phyloP scores from a whole-genome alignment of 2,329 filamentous ascomycete species.

The Fusarium nodosum region DNA sequence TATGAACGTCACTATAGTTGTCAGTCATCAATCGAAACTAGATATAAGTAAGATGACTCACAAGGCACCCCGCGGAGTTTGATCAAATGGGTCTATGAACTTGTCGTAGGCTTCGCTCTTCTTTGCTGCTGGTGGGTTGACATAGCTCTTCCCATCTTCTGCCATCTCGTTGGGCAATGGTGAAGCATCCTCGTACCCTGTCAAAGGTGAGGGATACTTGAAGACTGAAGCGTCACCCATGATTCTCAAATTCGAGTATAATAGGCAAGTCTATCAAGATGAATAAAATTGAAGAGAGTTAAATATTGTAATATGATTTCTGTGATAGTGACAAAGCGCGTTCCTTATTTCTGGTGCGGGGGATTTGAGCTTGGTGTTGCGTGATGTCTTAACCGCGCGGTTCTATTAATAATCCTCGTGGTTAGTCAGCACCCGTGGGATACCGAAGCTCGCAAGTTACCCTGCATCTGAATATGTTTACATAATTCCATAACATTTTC shows the following conservation, averaged over 20 bases:
- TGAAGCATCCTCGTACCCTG: slow-evolving; percentile 69
- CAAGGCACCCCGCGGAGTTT: slow-evolving; percentile 79
- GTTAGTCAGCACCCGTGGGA: neutral
- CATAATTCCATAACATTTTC: neutral
- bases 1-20: slow-evolving; percentile 76
- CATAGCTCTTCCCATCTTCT: slow-evolving; percentile 82
- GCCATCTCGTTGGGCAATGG: slow-evolving; percentile 70
- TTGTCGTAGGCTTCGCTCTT: slow-evolving; percentile 77
- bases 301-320: neutral
- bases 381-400: neutral
- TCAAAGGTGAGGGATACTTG: slow-evolving; percentile 63
- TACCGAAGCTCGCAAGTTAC: neutral
- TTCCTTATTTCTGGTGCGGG: slow-evolving; percentile 1
- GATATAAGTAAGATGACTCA: slow-evolving; percentile 54
- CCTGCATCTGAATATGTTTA: accelerated
- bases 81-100: slow-evolving; percentile 77
- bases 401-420: neutral
- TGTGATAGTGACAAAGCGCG: neutral
- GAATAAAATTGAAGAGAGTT: too few relatives aligned
- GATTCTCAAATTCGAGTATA: too few relatives aligned
- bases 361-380: neutral
- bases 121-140: slow-evolving; percentile 72
- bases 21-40: neutral
- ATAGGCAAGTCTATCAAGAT: too few relatives aligned
- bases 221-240: slow-evolving; percentile 44